Evolutionary conservation across 2,329 filamentous ascomycete species (phyloP).

Genomic region (Sarocladium oryzae): DNA sequence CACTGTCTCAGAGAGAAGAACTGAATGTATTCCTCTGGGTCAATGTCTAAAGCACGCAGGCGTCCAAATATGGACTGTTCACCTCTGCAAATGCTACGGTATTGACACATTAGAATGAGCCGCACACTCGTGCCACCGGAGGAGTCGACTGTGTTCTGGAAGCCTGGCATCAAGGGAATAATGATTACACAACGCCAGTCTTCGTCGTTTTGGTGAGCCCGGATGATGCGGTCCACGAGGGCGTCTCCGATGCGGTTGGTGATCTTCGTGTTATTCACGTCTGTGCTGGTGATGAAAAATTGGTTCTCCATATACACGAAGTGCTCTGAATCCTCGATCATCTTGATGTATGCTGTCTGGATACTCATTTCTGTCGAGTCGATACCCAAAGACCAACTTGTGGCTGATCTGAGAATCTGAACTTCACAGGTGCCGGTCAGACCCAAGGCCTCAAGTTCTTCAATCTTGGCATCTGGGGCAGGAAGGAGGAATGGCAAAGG

Average conservation of each 20-base stretch:
- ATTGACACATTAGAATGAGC: slow-evolving; percentile 95
- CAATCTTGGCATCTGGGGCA: slow-evolving; percentile 81
- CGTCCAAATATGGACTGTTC: slow-evolving; percentile 88
- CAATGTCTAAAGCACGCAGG: slow-evolving; percentile 70
- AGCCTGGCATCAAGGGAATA: slow-evolving; percentile 96
- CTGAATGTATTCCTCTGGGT: slow-evolving; percentile 90
- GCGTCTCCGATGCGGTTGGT: slow-evolving; percentile 93
- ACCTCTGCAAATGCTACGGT: slow-evolving; percentile 89
- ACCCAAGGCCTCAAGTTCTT: slow-evolving; percentile 80
- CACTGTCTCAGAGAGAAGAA: slow-evolving; percentile 91
- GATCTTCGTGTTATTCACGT: slow-evolving; percentile 80
- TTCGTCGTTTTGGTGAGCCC: slow-evolving; percentile 76
- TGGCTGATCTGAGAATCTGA: slow-evolving; percentile 87
- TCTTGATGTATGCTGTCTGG: slow-evolving; percentile 88
- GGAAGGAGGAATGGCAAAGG: slow-evolving; percentile 91
- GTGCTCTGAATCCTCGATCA: slow-evolving; percentile 92
- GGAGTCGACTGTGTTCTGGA: slow-evolving; percentile 92
- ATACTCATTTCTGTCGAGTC: slow-evolving; percentile 89
- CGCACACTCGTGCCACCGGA: slow-evolving; percentile 92
- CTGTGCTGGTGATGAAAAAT: slow-evolving; percentile 92
- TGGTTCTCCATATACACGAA: slow-evolving; percentile 99
- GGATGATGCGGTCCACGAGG: slow-evolving; percentile 82
- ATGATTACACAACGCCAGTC: slow-evolving; percentile 86
- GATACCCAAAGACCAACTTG: slow-evolving; percentile 86
- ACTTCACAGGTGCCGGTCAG: slow-evolving; percentile 93